A percentile compares a stretch with the other conserved stretches of the same genome.
Evolutionary conservation across 2,329 filamentous ascomycete species (phyloP).

Genomic region (Phaeoacremonium minimum): DNA sequence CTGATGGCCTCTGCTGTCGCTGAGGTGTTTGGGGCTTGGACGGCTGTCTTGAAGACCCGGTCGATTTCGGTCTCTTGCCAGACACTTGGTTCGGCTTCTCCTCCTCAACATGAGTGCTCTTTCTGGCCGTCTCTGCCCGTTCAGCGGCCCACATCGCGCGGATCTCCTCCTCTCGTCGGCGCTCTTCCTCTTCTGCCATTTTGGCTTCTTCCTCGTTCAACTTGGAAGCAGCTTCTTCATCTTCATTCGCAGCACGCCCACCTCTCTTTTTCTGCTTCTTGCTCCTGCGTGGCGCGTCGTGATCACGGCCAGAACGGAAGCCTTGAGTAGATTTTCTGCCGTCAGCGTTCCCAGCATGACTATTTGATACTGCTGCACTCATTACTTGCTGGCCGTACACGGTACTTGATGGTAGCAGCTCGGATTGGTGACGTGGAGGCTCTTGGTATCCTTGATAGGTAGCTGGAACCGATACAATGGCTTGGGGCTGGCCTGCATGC

Average conservation of each 20-base stretch:
- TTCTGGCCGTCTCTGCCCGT: conserved; percentile 14
- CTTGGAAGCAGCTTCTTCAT: conserved; percentile 4
- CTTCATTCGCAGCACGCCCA: conserved; percentile 9
- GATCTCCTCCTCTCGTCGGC: conserved; percentile 21
- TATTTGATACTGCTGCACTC: conserved; percentile 1
- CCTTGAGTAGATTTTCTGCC: conserved; percentile 11
- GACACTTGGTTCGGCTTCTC: conserved; percentile 6
- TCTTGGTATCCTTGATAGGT: no score
- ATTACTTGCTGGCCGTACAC: not conserved
- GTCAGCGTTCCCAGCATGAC: conserved; percentile 6
- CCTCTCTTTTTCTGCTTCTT: conserved; percentile 11
- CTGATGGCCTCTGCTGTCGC: conserved; percentile 5
- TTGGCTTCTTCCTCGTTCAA: conserved; percentile 14
- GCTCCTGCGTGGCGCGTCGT: conserved; percentile 5
- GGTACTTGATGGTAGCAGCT: not conserved
- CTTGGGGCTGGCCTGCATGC: no score
- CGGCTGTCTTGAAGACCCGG: conserved; percentile 2
- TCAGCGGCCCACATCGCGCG: conserved; percentile 27
- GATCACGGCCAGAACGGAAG: conserved; percentile 5
- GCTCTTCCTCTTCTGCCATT: conserved; percentile 18
- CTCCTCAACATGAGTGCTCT: conserved; percentile 18
- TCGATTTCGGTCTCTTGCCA: conserved; percentile 1
- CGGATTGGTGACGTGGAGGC: no score
- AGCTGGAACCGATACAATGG: no score
- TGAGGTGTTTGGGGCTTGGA: conserved; percentile 10